phyloP scores from a whole-genome alignment of 345 rosid genomes.

The Murraya paniculata region DNA sequence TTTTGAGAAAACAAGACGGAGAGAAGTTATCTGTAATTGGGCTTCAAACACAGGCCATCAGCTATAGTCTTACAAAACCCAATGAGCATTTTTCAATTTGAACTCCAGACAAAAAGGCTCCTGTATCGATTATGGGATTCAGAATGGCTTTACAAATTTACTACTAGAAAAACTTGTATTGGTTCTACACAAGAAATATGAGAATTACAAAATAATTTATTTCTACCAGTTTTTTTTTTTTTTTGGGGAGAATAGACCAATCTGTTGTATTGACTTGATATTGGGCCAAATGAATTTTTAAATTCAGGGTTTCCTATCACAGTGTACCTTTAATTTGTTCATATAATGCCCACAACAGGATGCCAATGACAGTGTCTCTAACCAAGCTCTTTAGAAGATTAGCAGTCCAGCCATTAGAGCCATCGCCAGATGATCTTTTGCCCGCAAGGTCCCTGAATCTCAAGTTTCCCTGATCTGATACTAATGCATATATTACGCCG shows the following conservation, averaged over 20 bases:
- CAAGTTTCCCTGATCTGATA: slow-evolving; percentile 69
- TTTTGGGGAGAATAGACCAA: neutral
- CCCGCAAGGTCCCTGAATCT: slow-evolving; percentile 75
- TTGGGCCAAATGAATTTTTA: neutral
- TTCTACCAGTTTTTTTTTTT: neutral
- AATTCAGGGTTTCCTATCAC: neutral
- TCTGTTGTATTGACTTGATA: neutral
- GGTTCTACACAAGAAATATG: neutral
- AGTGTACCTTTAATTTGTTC: slow-evolving; percentile 26
- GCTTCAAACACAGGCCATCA: neutral
- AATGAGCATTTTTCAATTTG: neutral
- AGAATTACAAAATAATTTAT: neutral
- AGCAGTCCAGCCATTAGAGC: slow-evolving; percentile 35
- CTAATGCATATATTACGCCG: slow-evolving; percentile 71
- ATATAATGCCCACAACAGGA: slow-evolving; percentile 52
- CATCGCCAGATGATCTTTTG: slow-evolving; percentile 24
- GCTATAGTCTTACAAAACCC: neutral
- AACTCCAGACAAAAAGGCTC: neutral
- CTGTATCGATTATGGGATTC: neutral
- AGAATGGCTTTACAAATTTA: neutral
- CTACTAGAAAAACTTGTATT: slow-evolving; percentile 15
- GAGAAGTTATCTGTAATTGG: neutral
- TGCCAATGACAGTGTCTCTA: slow-evolving; percentile 50
- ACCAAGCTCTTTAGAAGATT: slow-evolving; percentile 32
- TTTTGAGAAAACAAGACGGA: neutral